Evolutionary conservation across 192 early-diverging fungal species (phyloP), one percentile per base, ranked within the genome.

Genomic region (Coemansia sp.): DNA sequence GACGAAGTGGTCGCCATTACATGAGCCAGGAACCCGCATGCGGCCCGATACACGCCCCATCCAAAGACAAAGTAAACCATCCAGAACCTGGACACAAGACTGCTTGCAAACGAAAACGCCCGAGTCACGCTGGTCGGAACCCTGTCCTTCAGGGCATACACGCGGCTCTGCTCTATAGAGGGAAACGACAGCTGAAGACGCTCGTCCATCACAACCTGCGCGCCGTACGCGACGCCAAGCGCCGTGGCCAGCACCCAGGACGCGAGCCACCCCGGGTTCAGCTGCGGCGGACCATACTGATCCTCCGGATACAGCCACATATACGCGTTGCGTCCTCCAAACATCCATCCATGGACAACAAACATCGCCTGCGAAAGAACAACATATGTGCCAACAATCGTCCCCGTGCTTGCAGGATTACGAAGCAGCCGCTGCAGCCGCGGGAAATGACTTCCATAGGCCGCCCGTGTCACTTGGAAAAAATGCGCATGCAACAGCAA

Each of bases 271-370:
- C 49, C 66, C 7, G 72, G 78, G 19, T 81, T 81, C 36, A 81
- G 64, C 66, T 81, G 78, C 18, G 78, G 78, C 52, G 73, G 69
- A 3, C 73, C 72, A 22, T 75, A 72, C 55, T 62, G 48, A 29
- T 72, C 78, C 54, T 81, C 78, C 0, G 78, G 72, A 57, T 75
- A 67, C 60, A 81, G 52, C 78, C 78, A 81, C 72, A 72, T 66
- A 6, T 58, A 60, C 34, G 67, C 32, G 11, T 18, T 29, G 18
- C 39, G 55, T 10, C 73, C 69, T 48, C 72, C 69, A 62, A 68
- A 69, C 59, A 75, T 60, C 39, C 50, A 45, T 23, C 66, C 39
- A 36, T 75, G 73, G n/a, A 72, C 60, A 48, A 63, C 18, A 13
- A 69, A 55, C 64, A 69, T 52, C 34, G 67, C 58, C 39, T 34